Evolutionary conservation across 208 protist species (phyloP), one percentile per base, ranked within the genome.

Genomic region (Crithidia fasciculata): DNA sequence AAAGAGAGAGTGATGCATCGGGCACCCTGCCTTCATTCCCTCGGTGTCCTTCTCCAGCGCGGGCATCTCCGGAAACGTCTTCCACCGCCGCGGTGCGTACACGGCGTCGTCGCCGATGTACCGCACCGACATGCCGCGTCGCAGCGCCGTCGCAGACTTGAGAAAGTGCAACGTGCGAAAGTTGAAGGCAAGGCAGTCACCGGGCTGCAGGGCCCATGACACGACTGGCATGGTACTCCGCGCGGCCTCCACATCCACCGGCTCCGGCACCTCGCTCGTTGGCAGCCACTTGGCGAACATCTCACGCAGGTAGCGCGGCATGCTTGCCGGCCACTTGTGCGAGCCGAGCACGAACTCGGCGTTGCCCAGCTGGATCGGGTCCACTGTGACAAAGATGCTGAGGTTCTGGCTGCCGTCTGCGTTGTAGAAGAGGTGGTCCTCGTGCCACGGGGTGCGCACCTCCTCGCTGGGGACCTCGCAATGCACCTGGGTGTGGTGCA

Each of bases 341-440:
- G 78, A 84, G 39, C 83, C 83, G 2, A 63, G 54, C 13, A 87
- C 64, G 44, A 84, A 84, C 64, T 87, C 83, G 8, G 68, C 74
- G 64, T 69, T 80, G 45, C 77, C 78, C 8, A 45, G 16, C 5
- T 74, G 74, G 9, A 81, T 76, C 15, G 74, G 62, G 75, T 89
- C 77, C 36, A 84, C 74, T 4, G 77, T 59, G n/a, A 89, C 80
- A 60, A 81, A 86, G 64, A 86, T 74, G 68, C 72, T 85, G 72
- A 86, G 70, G 28, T 36, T 83, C 53, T 86, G 77, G 44, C 67
- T 68, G 28, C 80, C 84, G 16, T 76, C 68, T 44, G 81, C 69
- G 75, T 84, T 89, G 75, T 83, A 89, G 74, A 82, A 86, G 9
- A 79, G 78, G 7, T 72, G 70, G 60, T 84, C 84, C 64, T 81